These are phyloP conservation scores for Linaria vulgaris DNA, from an alignment of 257 asterid genomes.

Conservation along the genomic window DNA sequence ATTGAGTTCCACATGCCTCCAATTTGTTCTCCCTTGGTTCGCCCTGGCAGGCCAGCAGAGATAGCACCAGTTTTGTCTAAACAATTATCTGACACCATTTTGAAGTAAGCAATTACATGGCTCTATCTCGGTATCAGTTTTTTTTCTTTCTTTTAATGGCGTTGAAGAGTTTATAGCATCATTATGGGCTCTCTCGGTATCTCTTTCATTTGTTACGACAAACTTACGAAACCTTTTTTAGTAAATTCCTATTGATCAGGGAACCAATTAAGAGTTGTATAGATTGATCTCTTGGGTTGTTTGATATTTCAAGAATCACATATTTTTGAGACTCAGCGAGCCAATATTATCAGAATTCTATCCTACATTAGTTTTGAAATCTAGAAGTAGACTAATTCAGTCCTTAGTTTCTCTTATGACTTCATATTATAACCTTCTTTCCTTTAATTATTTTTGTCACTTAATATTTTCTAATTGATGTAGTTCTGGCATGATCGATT, in stretches of 20 bases:
- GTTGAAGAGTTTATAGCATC: slow-evolving; percentile 10
- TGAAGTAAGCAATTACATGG: slow-evolving; percentile 52
- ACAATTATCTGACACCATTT: slow-evolving; percentile 77
- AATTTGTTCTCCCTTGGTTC: slow-evolving; percentile 90
- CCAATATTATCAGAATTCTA: not conserved
- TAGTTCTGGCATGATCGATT: slow-evolving; percentile 88
- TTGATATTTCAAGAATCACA: not conserved
- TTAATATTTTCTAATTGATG: slow-evolving; percentile 24
- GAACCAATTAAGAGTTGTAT: not conserved
- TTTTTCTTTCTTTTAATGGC: not conserved
- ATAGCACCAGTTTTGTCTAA: slow-evolving; percentile 80
- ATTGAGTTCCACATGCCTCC: slow-evolving; percentile 97
- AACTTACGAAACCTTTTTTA: not conserved
- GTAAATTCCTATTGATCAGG: not conserved
- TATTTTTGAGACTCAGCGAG: no score
- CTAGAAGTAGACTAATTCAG: not conserved
- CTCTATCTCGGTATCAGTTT: slow-evolving; percentile 20
- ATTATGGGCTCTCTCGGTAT: slow-evolving; percentile 3
- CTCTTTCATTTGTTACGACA: slow-evolving; percentile 7
- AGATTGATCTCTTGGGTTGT: not conserved
- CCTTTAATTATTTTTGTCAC: slow-evolving; percentile 16
- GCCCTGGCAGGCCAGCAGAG: slow-evolving; percentile 98
- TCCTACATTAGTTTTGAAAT: not conserved
- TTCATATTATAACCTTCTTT: not conserved
- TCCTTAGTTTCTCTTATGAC: not conserved